phyloP scores from a whole-genome alignment of 805 yeast genomes.

The Babjeviella inositovora region DNA sequence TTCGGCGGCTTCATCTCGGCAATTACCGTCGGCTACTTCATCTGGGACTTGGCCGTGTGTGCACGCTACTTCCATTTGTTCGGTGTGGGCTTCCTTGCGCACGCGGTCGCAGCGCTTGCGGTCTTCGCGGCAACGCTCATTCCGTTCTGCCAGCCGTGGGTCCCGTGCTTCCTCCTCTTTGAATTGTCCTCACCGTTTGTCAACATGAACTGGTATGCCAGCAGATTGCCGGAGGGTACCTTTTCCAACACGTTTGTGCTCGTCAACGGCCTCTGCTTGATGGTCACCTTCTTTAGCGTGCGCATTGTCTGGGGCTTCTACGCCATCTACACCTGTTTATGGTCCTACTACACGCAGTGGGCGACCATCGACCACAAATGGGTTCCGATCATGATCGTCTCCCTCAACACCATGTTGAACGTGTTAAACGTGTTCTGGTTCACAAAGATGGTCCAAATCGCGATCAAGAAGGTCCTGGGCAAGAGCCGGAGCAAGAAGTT shows the following conservation, averaged over 20 bases:
- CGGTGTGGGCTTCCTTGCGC: conserved; percentile 71
- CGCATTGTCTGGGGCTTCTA: conserved; percentile 81
- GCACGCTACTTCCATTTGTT: conserved; percentile 43
- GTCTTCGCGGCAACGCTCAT: conserved; percentile 49
- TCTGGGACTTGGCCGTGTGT: conserved; percentile 81
- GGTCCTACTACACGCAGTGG: conserved; percentile 27
- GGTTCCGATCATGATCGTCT: conserved; percentile 32
- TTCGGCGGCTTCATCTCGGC: conserved; percentile 63
- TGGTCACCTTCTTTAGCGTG: conserved; percentile 56
- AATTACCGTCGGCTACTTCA: conserved; percentile 68
- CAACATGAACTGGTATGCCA: conserved; percentile 82
- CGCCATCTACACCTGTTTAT: conserved; percentile 38
- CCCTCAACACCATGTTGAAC: conserved; percentile 47
- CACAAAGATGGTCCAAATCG: conserved; percentile 65
- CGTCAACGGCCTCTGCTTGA: conserved; percentile 58
- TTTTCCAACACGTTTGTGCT: conserved; percentile 36
- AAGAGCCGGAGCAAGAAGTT: too few relatives aligned
- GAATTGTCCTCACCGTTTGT: conserved; percentile 93
- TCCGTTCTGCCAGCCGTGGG: conserved; percentile 71
- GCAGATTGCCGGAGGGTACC: conserved; percentile 55
- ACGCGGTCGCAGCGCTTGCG: conserved; percentile 67
- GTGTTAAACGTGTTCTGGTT: conserved; percentile 76
- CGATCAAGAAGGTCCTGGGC: conserved; percentile 28
- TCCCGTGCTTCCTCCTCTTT: conserved; percentile 69
- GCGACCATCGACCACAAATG: conserved; percentile 19